These are phyloP conservation scores for Saccharomyces paradoxus DNA, from an alignment of 805 yeast species.

Conservation along the genomic window DNA sequence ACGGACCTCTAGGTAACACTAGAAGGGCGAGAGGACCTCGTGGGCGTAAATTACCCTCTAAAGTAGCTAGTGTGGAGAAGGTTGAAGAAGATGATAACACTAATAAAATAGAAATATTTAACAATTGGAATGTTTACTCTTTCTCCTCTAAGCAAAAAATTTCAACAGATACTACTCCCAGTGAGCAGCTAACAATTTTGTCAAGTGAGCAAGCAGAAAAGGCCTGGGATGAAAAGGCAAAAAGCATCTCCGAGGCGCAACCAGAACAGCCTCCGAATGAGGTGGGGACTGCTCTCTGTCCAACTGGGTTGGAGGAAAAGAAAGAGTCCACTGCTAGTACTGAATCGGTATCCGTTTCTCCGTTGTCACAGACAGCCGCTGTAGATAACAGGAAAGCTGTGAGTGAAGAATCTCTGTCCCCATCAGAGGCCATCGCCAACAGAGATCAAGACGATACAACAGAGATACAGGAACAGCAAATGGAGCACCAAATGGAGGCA, in stretches of 20 bases:
- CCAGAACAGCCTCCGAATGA: neutral
- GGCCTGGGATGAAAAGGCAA: neutral
- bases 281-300: neutral
- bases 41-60: slow-evolving; percentile 58
- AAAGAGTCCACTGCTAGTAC: neutral
- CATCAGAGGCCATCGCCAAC: slow-evolving; percentile 5
- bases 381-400: neutral
- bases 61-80: slow-evolving; percentile 35
- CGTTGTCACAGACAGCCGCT: neutral
- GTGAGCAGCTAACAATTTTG: too few relatives aligned
- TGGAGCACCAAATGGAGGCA: slow-evolving; percentile 11
- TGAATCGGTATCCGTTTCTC: neutral
- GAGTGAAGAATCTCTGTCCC: neutral
- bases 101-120: slow-evolving; percentile 17
- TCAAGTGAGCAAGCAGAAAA: slow-evolving; percentile 1
- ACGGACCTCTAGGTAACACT: neutral
- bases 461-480: slow-evolving; percentile 8
- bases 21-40: slow-evolving; percentile 66
- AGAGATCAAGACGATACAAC: slow-evolving; percentile 9
- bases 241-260: neutral
- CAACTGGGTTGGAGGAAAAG: neutral
- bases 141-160: neutral
- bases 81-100: slow-evolving; percentile 14
- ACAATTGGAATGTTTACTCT: slow-evolving; percentile 15
- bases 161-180: neutral